Conservation (phyloP, 1,284 basidiomycete species). For the Blastosporella zonata region DNA sequence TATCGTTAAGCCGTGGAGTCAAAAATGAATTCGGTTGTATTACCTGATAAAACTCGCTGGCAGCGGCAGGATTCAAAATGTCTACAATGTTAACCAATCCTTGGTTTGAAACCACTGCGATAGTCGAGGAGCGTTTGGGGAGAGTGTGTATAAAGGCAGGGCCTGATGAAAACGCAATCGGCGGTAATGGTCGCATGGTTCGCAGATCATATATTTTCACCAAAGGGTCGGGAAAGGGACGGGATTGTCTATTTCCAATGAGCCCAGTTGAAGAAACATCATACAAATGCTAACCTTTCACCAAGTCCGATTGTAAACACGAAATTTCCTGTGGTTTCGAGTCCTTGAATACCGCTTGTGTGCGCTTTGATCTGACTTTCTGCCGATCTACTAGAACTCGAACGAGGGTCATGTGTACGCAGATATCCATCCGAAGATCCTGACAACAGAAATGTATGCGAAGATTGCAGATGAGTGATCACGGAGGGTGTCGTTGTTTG, state of each 20-base stretch:
- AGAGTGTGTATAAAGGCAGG: slow-evolving; percentile 86
- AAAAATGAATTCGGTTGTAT: slow-evolving; percentile 13
- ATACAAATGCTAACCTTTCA: slow-evolving; percentile 56
- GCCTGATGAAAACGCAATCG: slow-evolving; percentile 85
- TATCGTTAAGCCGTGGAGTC: slow-evolving; percentile 1
- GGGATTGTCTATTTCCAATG: slow-evolving; percentile 63
- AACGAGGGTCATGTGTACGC: slow-evolving; percentile 82
- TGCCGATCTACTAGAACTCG: slow-evolving; percentile 47
- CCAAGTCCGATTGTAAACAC: slow-evolving; percentile 86
- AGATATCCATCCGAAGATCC: slow-evolving; percentile 84
- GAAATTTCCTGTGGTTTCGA: slow-evolving; percentile 75
- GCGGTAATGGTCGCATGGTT: slow-evolving; percentile 75
- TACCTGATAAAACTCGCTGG: slow-evolving; percentile 78
- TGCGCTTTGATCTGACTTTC: slow-evolving; percentile 72
- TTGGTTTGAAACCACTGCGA: slow-evolving; percentile 81
- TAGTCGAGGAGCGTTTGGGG: slow-evolving; percentile 75
- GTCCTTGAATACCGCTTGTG: slow-evolving; percentile 77
- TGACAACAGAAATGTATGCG: slow-evolving; percentile 65
- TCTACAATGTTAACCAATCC: slow-evolving; percentile 93
- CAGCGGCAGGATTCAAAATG: slow-evolving; percentile 63
- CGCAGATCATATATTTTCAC: slow-evolving; percentile 93
- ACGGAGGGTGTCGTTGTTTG: slow-evolving; percentile 54
- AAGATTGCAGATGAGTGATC: slow-evolving; percentile 63
- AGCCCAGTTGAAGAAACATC: slow-evolving; percentile 11
- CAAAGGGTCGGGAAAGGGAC: slow-evolving; percentile 87